Evolutionary conservation across 257 asterid species (phyloP), one percentile per base, ranked within the genome.

Genomic region (Plantago elongata): DNA sequence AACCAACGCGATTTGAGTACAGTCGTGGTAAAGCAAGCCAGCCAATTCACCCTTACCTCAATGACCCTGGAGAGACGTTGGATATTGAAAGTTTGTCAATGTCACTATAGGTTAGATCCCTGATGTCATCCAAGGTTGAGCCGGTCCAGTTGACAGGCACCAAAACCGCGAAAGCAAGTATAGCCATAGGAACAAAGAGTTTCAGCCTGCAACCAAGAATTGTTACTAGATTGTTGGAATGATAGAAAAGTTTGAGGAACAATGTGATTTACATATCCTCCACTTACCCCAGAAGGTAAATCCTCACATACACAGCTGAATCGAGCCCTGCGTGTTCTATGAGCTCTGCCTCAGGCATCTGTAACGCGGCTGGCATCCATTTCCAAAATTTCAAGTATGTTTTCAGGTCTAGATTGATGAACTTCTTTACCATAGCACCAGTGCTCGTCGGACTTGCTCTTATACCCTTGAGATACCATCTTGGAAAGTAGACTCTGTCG

Each of bases 301-400:
- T 90, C 72, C 98, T 83, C 54, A 90, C 77, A 71, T 88, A 90
- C n/a, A 88, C 88, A 18, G 96, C 96, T 27, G 96, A 86, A 76
- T 90, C 98, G 2, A 90, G 95, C 22, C 98, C 98, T 6, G 96
- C 98, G 42, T 88, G 98, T 7, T 88, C 87, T 55, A 85, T 88
- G 65, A 90, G 95, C 76, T 90, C 96, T 7, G 89, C 94, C 58
- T 90, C 94, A 9, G 98, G 98, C 98, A 90, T 90, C 73, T 84
- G 75, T 68, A 90, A 72, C 60, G 98, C 98, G 47, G 90, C 98
- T 47, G 98, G 98, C 98, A 88, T 90, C 98, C 98, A 90, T 9
- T 69, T 85, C 90, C 90, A 88, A 75, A 90, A 90, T 78, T 69
- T 84, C 62, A 90, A 64, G 71, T 90, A 90, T 7, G 83, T 80